Percentiles rank a stretch among this genome's conserved stretches.
Conservation (phyloP, 306 rosid species). For the Hippophae gyantsensis region DNA sequence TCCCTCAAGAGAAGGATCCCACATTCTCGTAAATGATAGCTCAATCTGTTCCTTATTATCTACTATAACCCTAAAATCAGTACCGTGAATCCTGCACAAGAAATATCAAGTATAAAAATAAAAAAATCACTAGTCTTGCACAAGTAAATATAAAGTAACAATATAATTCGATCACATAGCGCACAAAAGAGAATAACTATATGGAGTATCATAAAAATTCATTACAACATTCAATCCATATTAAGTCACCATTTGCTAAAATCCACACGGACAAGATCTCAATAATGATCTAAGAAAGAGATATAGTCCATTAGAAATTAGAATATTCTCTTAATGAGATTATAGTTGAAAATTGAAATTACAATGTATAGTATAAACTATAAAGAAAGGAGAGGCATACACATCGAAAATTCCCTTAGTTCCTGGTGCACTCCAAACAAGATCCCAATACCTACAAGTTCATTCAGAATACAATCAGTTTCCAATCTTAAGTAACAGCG, state of each 20-base stretch:
- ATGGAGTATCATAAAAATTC: background rate
- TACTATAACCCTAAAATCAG: conserved; percentile 59
- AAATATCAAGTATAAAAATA: conserved; percentile 19
- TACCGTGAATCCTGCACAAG: conserved; percentile 71
- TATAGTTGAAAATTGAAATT: conserved; percentile 6
- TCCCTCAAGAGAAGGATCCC: conserved; percentile 90
- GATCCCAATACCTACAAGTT: conserved; percentile 87
- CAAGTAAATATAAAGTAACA: background rate
- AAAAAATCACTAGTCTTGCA: background rate
- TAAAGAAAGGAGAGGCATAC: conserved; percentile 38
- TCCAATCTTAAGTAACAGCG: conserved; percentile 6
- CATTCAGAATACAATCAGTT: conserved; percentile 27
- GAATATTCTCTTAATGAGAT: conserved; percentile 4
- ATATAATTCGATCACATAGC: background rate
- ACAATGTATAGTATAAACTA: conserved; percentile 2
- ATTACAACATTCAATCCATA: background rate
- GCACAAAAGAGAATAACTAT: no score
- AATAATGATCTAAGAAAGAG: background rate
- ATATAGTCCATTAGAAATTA: conserved; percentile 1
- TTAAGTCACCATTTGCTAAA: background rate
- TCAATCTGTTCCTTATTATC: conserved; percentile 82
- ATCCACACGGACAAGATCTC: background rate
- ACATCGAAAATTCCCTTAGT: conserved; percentile 80
- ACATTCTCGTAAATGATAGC: conserved; percentile 66
- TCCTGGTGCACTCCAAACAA: conserved; percentile 90